Base-by-base conservation (phyloP, 2,329 filamentous ascomycete species). In the Xylariales sp. region DNA sequence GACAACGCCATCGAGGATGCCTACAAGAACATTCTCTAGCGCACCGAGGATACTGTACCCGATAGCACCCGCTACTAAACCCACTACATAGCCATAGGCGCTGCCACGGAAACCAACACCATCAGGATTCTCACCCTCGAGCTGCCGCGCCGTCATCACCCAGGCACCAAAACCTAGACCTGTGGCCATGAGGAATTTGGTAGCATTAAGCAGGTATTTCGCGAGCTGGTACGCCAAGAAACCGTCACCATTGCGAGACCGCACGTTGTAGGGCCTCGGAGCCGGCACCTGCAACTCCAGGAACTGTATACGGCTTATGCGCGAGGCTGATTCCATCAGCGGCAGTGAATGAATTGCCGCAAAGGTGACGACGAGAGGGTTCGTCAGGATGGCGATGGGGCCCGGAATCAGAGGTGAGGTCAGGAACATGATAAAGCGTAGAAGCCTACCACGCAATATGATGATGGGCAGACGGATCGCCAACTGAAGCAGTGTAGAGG, bases 111-210 rank as follows among this genome's bases (percentile, higher is more conserved):
- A 57, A 0, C 77, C 74, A 36, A 61, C 48, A 2, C 72, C 72
- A 27, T 69, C 74, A 40, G 61, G 81, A 42, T 66, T 65, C 54
- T 65, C 69, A 15, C 93, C 69, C 36, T 75, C 70, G 4, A 96
- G 69, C 61, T 85, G 83, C 45, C 88, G 82, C 10, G 93, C 90
- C 24, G 90, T 95, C 32, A 88, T 85, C 7, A 97, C 88, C 93
- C 93, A 98, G n/a, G 88, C 91, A 4, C 87, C 90, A 54, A 97
- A 95, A 1, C 91, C 91, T 20, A 98, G 76, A 0, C 83, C 86
- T 32, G 90, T 80, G 0, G 88, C 88, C 79, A 96, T 95, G 54
- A 96, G 85, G 57, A 91, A 86, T 14, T 91, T 81, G 2, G 89
- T 93, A 4, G 91, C 88, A 50, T 96, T 88, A 4, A 98, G 78